These are phyloP conservation scores for Mercurialis annua DNA, from an alignment of 345 rosid species.

Conservation along the genomic window DNA sequence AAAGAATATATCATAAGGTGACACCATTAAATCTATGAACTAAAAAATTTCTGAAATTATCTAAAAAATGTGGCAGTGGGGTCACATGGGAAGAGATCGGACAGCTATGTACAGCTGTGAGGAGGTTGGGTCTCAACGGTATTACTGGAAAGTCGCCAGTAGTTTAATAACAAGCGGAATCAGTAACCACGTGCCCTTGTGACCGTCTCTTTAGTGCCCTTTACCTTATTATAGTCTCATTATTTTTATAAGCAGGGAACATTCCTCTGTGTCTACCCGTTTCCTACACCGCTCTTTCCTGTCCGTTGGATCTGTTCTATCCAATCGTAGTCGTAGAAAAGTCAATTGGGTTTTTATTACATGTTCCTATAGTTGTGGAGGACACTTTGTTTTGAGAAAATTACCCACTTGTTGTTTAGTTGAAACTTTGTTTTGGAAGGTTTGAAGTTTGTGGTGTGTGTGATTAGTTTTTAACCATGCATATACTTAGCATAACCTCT, in stretches of 20 bases:
- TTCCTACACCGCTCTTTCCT: background rate
- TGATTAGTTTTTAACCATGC: too few species aligned
- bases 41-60: too few species aligned
- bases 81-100: conserved; percentile 53
- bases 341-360: background rate
- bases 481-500: too few species aligned
- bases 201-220: conserved; percentile 30
- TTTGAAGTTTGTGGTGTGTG: too few species aligned
- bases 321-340: too few species aligned
- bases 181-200: conserved; percentile 57
- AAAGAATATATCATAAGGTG: background rate
- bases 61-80: conserved; percentile 39
- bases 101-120: conserved; percentile 85
- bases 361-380: too few species aligned
- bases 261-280: conserved; percentile 12
- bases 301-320: conserved; percentile 7
- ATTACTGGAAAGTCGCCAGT: conserved; percentile 69
- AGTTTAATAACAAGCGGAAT: conserved; percentile 37
- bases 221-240: conserved; percentile 23
- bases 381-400: background rate
- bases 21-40: conserved; percentile 3
- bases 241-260: conserved; percentile 11
- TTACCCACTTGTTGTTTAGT: background rate
- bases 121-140: conserved; percentile 65
- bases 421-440: background rate